phyloP scores from a whole-genome alignment of 805 yeast genomes.

The Limtongia smithiae region DNA sequence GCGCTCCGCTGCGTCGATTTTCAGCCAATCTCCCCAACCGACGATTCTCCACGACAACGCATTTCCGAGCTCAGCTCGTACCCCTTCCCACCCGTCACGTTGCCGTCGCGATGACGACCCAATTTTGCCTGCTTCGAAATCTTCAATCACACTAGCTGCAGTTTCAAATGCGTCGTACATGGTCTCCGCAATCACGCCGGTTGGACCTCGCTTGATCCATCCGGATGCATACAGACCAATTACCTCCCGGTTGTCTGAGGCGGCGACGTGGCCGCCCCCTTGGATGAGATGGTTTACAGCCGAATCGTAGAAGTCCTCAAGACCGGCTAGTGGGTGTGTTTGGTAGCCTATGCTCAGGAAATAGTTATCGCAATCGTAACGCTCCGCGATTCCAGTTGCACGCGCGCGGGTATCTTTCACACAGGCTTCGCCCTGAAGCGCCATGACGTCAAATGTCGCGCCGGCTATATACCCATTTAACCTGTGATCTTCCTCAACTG shows the following conservation, averaged over 20 bases:
- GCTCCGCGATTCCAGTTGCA: conserved; percentile 39
- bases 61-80: conserved; percentile 25
- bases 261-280: conserved; percentile 10
- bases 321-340: conserved; percentile 61
- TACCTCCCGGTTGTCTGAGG: neutral
- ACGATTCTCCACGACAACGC: conserved; percentile 36
- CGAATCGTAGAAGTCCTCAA: conserved; percentile 47
- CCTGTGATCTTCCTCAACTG: conserved; percentile 39
- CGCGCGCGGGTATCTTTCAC: conserved; percentile 42
- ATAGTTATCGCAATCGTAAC: conserved; percentile 54
- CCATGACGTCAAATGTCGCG: conserved; percentile 34
- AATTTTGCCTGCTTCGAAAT: conserved; percentile 34
- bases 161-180: conserved; percentile 79
- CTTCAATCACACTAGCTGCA: conserved; percentile 61
- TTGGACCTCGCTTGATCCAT: conserved; percentile 84
- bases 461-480: neutral
- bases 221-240: conserved; percentile 74
- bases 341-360: conserved; percentile 81
- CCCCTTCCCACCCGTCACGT: conserved; percentile 36
- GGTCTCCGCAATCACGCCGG: conserved; percentile 87
- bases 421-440: conserved; percentile 47
- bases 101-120: neutral
- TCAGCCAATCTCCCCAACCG: conserved; percentile 66
- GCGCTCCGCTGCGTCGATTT: conserved; percentile 53
- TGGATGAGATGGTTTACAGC: conserved; percentile 39